phyloP scores from a whole-genome alignment of 495 filamentous ascomycete species.

The Lophiotrema nucula region DNA sequence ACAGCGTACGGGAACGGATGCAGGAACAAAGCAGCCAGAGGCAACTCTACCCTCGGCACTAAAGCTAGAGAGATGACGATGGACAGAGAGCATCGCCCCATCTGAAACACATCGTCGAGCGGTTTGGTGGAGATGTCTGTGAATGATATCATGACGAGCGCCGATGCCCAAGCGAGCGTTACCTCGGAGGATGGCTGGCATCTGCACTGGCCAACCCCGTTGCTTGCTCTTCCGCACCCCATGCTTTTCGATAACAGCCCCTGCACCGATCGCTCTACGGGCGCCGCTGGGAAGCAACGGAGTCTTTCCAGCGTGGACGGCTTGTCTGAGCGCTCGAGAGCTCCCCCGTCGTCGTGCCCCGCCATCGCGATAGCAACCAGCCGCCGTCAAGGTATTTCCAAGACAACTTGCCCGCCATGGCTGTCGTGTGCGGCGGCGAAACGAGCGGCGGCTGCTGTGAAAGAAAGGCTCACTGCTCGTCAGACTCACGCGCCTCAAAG shows the following conservation, averaged over 20 bases:
- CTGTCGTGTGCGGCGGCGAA: neutral
- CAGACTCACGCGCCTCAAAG: neutral
- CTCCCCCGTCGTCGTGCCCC: slow-evolving; percentile 4
- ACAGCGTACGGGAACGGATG: neutral
- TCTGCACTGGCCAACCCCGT: too few species aligned
- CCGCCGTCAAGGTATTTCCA: too few species aligned
- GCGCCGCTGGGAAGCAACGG: too few species aligned
- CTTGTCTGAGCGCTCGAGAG: neutral
- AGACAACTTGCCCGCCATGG: neutral
- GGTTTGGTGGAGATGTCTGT: too few species aligned
- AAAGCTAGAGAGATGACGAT: neutral
- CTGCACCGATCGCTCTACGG: slow-evolving; percentile 5
- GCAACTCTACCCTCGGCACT: neutral
- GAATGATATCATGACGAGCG: neutral
- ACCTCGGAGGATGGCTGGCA: neutral
- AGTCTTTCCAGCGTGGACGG: neutral
- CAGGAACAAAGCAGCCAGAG: neutral
- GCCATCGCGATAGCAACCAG: slow-evolving; percentile 23
- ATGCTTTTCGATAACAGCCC: slow-evolving; percentile 23
- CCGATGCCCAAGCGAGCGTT: slow-evolving; percentile 9
- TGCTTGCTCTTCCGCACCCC: too few species aligned
- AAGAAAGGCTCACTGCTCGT: neutral
- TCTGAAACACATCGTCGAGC: too few species aligned
- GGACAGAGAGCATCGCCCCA: too few species aligned
- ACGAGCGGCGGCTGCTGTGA: neutral